phyloP scores from a whole-genome alignment of 306 rosid species.

The Cicer bijugum region DNA sequence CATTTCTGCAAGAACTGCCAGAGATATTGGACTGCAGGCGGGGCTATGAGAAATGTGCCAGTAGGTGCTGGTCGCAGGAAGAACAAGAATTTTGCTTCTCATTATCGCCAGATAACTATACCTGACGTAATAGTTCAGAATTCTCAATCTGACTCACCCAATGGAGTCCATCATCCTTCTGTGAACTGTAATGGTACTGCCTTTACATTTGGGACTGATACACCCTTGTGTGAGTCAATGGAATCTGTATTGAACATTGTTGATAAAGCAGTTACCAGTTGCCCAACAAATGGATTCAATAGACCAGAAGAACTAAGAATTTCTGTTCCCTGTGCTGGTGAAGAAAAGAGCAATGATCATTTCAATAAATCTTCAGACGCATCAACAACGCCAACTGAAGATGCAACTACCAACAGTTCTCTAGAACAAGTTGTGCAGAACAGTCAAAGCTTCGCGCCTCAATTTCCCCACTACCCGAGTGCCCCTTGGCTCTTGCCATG shows the following conservation, averaged over 20 bases:
- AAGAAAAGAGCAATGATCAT: slow-evolving; percentile 56
- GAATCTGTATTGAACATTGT: slow-evolving; percentile 60
- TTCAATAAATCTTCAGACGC: slow-evolving; percentile 60
- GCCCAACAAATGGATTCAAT: slow-evolving; percentile 47
- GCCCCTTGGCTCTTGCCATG: slow-evolving; percentile 64
- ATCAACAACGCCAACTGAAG: slow-evolving; percentile 55
- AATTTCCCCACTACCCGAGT: slow-evolving; percentile 59
- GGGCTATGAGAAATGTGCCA: slow-evolving; percentile 82
- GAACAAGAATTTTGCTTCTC: slow-evolving; percentile 66
- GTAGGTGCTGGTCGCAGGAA: slow-evolving; percentile 91
- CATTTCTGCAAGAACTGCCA: slow-evolving; percentile 92
- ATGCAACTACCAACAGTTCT: slow-evolving; percentile 35
- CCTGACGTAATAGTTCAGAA: slow-evolving; percentile 55
- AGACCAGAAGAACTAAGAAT: slow-evolving; percentile 48
- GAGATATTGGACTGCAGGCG: slow-evolving; percentile 96
- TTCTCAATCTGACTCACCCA: slow-evolving; percentile 38
- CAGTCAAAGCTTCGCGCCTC: slow-evolving; percentile 57
- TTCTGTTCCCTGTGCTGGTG: slow-evolving; percentile 40
- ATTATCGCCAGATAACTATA: slow-evolving; percentile 58
- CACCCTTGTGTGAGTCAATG: slow-evolving; percentile 67
- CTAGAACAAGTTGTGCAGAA: slow-evolving; percentile 50
- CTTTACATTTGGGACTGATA: slow-evolving; percentile 63
- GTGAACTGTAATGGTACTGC: slow-evolving; percentile 55
- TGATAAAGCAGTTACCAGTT: slow-evolving; percentile 40
- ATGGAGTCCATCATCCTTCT: slow-evolving; percentile 49